Base-by-base conservation (phyloP, 495 filamentous ascomycete genomes). In the Aspergillus biplanus region DNA sequence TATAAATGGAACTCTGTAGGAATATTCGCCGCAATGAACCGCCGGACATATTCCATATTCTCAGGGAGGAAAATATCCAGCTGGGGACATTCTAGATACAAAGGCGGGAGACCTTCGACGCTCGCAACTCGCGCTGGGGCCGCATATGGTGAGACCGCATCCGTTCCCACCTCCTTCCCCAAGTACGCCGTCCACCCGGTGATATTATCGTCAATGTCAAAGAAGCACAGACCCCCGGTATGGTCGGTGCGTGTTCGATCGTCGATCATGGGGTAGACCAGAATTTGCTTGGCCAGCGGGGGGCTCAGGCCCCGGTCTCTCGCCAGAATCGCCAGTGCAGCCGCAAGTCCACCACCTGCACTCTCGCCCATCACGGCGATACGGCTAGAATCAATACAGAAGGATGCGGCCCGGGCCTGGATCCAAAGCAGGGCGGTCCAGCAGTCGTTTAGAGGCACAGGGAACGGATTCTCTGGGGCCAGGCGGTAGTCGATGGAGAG, bases 281-380 rank as follows among this genome's bases (percentile, higher is more conserved):
- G 54, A 9, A 57, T 39, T 16, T 57, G 54, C 27, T 57, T 57
- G n/a, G 54, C 54, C 11, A 57, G 34, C 7, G 54, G 54, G 6
- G 54, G 54, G 8, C 3, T 35, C 7, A 57, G 27, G 15, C 1
- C 15, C 13, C 54, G 21, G 7, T 57, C 54, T 5, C 54, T 6
- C 8, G 54, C 54, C 32, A 57, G 13, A 6, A 57, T 5, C n/a
- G 34, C 34, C 21, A 44, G 33, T 0, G 11, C 27, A 7, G 54
- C 35, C 5, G 54, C 34, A 7, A 57, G 34, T 35, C 33, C 35
- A 15, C 33, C 54, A n/a, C 54, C 54, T 39, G 35, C 54, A 16
- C 54, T 57, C 34, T 57, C 54, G 37, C 54, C 54, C 54, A 57
- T 57, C 8, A 44, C 27, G 33, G 33, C 54, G 33, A 57, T 57